Percentiles rank a stretch among this genome's conserved stretches.
Conservation (phyloP, 2,329 filamentous ascomycete species). For the Exophiala aquamarina region DNA sequence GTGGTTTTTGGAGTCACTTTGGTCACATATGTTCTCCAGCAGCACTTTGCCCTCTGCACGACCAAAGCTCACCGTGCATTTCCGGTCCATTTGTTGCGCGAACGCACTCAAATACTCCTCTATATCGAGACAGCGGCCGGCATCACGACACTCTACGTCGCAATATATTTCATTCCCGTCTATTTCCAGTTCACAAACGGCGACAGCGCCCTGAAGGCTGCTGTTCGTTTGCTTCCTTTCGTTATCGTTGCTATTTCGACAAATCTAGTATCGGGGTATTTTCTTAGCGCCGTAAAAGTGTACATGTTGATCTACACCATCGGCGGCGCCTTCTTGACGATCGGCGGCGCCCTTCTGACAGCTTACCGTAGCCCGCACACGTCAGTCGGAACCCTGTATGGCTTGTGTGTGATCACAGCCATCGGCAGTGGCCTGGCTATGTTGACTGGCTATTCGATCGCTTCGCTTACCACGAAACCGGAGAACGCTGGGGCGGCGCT, state of each 20-base stretch:
- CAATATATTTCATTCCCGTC: constrained; percentile 55
- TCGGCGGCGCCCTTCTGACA: constrained; percentile 24
- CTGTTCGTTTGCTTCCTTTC: constrained; percentile 36
- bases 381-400: constrained; percentile 27
- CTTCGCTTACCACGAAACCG: constrained; percentile 1
- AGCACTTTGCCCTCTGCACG: constrained; percentile 47
- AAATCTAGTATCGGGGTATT: constrained; percentile 25
- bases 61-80: constrained; percentile 47
- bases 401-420: constrained; percentile 29
- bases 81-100: constrained; percentile 48
- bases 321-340: constrained; percentile 27
- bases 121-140: constrained; percentile 42
- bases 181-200: constrained; percentile 55
- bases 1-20: constrained; percentile 47
- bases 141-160: constrained; percentile 38
- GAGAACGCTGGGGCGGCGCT: constrained; percentile 4
- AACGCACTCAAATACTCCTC: constrained; percentile 41
- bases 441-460: constrained; percentile 26
- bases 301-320: constrained; percentile 32
- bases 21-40: constrained; percentile 48
- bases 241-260: constrained; percentile 29
- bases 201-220: constrained; percentile 35
- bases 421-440: constrained; percentile 24
- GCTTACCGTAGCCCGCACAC: constrained; percentile 24
- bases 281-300: constrained; percentile 28